A percentile compares a stretch with the other conserved stretches of the same genome.
Evolutionary conservation across 75 land plant genomes (phyloP).

Genomic region (Chamaecyparis obtusa): DNA sequence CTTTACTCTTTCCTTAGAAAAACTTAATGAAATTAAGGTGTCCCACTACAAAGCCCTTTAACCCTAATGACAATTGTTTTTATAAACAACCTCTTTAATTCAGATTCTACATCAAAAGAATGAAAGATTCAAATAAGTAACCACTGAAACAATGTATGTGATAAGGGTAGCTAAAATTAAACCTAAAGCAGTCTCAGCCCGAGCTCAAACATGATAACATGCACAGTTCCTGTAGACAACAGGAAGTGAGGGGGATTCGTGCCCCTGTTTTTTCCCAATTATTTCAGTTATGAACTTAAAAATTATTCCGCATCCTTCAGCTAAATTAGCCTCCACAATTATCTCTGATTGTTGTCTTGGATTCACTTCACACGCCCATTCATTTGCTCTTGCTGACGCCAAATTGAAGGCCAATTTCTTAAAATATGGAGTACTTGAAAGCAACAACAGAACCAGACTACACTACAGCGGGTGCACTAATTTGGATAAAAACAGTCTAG

Average conservation of each 20-base stretch:
- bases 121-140: no score
- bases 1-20: no score
- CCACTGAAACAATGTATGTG: no score
- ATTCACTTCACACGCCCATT: background rate
- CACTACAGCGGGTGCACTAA: background rate
- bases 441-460: background rate
- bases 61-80: no score
- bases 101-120: no score
- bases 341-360: background rate
- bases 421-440: background rate
- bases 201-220: background rate
- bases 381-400: background rate
- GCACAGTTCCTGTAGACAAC: background rate
- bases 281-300: background rate
- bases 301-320: background rate
- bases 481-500: background rate
- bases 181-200: background rate
- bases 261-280: background rate
- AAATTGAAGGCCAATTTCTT: background rate
- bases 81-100: no score
- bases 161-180: background rate
- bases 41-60: no score
- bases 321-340: background rate
- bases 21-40: no score
- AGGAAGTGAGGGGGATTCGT: background rate